Evolutionary conservation across 1,284 basidiomycete species (phyloP).

Genomic region (Boletus holoroseus): DNA sequence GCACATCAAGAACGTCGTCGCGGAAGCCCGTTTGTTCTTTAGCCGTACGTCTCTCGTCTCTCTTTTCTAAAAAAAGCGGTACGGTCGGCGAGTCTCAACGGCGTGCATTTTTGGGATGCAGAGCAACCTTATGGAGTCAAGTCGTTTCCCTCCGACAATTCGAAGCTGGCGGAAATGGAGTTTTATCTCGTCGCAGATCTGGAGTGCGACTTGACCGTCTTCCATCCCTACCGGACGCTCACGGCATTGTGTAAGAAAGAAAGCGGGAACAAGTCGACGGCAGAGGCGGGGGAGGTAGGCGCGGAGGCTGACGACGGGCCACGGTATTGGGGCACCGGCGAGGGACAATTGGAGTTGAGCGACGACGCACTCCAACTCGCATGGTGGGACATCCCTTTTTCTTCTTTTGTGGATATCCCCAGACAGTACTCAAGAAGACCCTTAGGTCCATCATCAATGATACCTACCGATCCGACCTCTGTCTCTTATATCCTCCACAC

Average conservation of each 20-base stretch:
- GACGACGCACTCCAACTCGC: slow-evolving; percentile 69
- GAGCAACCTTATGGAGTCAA: slow-evolving; percentile 66
- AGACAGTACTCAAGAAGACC: neutral
- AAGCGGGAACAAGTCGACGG: slow-evolving; percentile 36
- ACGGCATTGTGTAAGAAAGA: slow-evolving; percentile 66
- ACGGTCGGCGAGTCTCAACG: neutral
- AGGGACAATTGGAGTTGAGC: slow-evolving; percentile 61
- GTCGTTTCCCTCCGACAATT: slow-evolving; percentile 77
- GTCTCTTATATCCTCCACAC: slow-evolving; percentile 89
- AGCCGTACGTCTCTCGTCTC: slow-evolving; percentile 48
- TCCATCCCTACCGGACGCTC: slow-evolving; percentile 91
- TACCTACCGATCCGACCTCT: slow-evolving; percentile 86
- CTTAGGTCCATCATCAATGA: slow-evolving; percentile 94
- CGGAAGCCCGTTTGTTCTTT: slow-evolving; percentile 77
- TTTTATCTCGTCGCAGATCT: slow-evolving; percentile 97
- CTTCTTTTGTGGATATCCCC: neutral
- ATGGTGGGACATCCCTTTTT: slow-evolving; percentile 43
- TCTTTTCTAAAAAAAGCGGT: neutral
- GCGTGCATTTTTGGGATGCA: slow-evolving; percentile 17
- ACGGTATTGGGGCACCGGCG: slow-evolving; percentile 71
- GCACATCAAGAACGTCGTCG: slow-evolving; percentile 90
- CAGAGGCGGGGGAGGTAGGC: slow-evolving; percentile 62
- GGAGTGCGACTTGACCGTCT: slow-evolving; percentile 90
- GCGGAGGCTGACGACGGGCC: slow-evolving; percentile 54
- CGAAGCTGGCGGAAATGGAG: slow-evolving; percentile 97